Conservation (phyloP, 768 basidiomycete species). For the Leucocoprinus sp. region DNA sequence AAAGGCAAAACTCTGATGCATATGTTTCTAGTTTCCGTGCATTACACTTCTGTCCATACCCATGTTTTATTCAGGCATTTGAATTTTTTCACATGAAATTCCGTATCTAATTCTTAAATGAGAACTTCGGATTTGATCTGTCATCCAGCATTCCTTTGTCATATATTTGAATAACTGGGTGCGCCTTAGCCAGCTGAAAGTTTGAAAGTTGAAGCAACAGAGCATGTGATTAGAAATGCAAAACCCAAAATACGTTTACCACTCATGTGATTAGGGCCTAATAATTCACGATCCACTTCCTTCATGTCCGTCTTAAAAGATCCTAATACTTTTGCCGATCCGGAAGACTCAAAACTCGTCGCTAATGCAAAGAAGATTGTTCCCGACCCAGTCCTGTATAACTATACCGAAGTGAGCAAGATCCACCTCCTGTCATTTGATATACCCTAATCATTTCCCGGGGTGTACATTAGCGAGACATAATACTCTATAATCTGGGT, state of each 20-base stretch:
- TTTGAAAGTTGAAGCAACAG: too few species aligned
- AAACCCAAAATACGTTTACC: too few species aligned
- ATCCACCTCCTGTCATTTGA: not conserved
- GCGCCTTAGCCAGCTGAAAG: too few species aligned
- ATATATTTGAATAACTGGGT: too few species aligned
- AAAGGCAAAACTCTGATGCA: slow-evolving; percentile 51
- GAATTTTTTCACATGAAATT: too few species aligned
- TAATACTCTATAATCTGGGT: slow-evolving; percentile 93
- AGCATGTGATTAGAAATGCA: not conserved
- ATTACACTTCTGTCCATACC: too few species aligned
- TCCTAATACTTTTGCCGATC: slow-evolving; percentile 52
- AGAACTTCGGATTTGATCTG: too few species aligned
- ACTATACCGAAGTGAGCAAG: slow-evolving; percentile 56
- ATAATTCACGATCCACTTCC: not conserved
- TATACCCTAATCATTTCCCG: not conserved
- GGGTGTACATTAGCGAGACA: slow-evolving; percentile 49
- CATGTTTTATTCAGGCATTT: too few species aligned
- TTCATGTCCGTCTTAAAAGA: slow-evolving; percentile 33
- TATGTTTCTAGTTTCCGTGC: not conserved
- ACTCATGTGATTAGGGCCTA: not conserved
- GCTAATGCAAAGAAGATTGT: slow-evolving; percentile 67
- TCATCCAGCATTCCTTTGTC: too few species aligned
- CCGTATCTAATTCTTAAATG: too few species aligned
- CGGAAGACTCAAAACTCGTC: slow-evolving; percentile 79
- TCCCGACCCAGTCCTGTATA: slow-evolving; percentile 50